phyloP scores from a whole-genome alignment of 2,329 filamentous ascomycete genomes.

The Cladosporium sp. region DNA sequence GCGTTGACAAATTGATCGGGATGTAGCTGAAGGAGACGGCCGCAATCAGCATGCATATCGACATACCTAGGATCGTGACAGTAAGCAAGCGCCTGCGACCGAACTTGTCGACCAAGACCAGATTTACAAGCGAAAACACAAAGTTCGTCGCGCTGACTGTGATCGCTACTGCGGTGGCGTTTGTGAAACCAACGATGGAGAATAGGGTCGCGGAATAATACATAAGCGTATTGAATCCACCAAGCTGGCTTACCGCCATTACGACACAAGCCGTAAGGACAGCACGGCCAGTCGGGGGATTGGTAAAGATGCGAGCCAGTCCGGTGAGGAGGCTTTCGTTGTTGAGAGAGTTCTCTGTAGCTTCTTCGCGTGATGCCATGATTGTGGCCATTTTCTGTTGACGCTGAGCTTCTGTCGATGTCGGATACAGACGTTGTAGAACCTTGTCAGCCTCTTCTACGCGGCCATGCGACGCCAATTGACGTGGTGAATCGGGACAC shows the following conservation, averaged over 20 bases:
- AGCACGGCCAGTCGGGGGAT: conserved; percentile 50
- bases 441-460: conserved; percentile 38
- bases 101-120: conserved; percentile 43
- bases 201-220: conserved; percentile 44
- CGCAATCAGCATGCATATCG: conserved; percentile 38
- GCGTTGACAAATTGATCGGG: conserved; percentile 41
- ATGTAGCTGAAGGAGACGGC: conserved; percentile 46
- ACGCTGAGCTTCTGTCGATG: conserved; percentile 41
- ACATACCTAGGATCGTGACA: conserved; percentile 44
- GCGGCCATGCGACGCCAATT: conserved; percentile 43
- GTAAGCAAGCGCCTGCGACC: conserved; percentile 45
- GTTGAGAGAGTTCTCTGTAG: conserved; percentile 37
- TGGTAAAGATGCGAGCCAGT: conserved; percentile 59
- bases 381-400: conserved; percentile 44
- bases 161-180: conserved; percentile 45
- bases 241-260: conserved; percentile 51
- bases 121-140: conserved; percentile 47
- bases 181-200: conserved; percentile 46
- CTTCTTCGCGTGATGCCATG: conserved; percentile 36
- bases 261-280: conserved; percentile 46
- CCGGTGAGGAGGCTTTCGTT: conserved; percentile 38
- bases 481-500: conserved; percentile 48
- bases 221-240: conserved; percentile 42
- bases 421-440: conserved; percentile 39
- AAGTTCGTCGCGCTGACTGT: conserved; percentile 47